Conservation (phyloP, 352 stramenopile species). For the Phytophthora chlamydospora region DNA sequence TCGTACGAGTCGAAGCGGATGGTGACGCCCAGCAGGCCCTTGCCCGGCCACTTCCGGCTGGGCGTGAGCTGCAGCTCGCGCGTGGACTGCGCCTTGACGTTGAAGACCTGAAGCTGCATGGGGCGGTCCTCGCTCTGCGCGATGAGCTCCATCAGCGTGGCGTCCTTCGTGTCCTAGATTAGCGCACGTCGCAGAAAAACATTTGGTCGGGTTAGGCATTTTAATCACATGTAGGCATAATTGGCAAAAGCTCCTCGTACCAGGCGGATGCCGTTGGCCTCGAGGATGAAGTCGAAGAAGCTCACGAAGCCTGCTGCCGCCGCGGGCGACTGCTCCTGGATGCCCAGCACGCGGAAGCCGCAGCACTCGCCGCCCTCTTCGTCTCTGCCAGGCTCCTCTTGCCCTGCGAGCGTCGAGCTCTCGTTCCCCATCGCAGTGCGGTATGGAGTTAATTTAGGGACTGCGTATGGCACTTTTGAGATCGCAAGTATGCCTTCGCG, state of each 20-base stretch:
- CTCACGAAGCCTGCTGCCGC: constrained; percentile 92
- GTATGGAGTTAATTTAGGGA: too few species aligned
- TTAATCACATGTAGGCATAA: neutral
- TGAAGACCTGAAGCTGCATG: constrained; percentile 79
- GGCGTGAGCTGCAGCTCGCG: constrained; percentile 89
- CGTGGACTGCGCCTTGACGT: constrained; percentile 79
- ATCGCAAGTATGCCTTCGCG: too few species aligned
- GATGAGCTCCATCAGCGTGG: constrained; percentile 93
- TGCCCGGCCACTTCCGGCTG: constrained; percentile 92
- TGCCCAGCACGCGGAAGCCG: constrained; percentile 96
- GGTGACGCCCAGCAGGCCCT: constrained; percentile 96
- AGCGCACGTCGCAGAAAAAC: constrained; percentile 9
- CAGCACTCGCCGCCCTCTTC: constrained; percentile 65
- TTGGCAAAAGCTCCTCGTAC: constrained; percentile 11
- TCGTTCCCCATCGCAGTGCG: constrained; percentile 53
- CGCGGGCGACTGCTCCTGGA: constrained; percentile 95
- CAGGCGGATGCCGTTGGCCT: constrained; percentile 91
- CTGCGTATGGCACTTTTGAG: too few species aligned
- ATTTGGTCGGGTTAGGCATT: neutral
- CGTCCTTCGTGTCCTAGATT: constrained; percentile 76
- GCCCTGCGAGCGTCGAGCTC: constrained; percentile 37
- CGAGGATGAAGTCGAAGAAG: constrained; percentile 99
- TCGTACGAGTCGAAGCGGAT: constrained; percentile 98
- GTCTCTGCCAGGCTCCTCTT: constrained; percentile 14
- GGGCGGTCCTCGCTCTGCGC: constrained; percentile 82